Percentiles rank a stretch among this genome's conserved stretches.
Conservation (phyloP, 1,284 basidiomycete species). For the Omphalotus olearius region DNA sequence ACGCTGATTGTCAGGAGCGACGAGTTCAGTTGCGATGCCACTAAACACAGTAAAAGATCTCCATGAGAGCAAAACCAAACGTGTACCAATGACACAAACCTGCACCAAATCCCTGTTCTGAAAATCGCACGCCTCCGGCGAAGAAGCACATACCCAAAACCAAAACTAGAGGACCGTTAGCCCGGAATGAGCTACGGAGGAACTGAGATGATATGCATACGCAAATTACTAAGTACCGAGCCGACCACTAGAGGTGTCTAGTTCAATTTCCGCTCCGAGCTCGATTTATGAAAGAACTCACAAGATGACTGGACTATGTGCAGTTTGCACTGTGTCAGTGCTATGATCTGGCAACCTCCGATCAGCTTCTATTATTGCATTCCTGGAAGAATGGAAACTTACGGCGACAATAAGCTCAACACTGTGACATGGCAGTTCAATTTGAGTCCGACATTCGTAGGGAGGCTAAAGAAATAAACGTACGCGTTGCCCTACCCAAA, state of each 20-base stretch:
- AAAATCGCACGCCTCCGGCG: slow-evolving; percentile 63
- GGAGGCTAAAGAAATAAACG: slow-evolving; percentile 25
- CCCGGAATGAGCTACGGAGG: background rate
- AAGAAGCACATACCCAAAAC: slow-evolving; percentile 84
- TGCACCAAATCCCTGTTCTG: slow-evolving; percentile 70
- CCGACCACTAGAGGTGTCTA: slow-evolving; percentile 56
- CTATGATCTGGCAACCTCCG: slow-evolving; percentile 60
- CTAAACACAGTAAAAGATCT: slow-evolving; percentile 28
- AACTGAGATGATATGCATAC: slow-evolving; percentile 32
- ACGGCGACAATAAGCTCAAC: slow-evolving; percentile 81
- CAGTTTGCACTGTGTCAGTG: slow-evolving; percentile 76
- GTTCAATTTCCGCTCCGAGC: background rate
- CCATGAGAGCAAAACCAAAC: slow-evolving; percentile 3
- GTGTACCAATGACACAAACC: slow-evolving; percentile 38
- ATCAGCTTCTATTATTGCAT: background rate
- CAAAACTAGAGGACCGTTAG: slow-evolving; percentile 44
- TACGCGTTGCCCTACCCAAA: slow-evolving; percentile 66
- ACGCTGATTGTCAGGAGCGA: slow-evolving; percentile 77
- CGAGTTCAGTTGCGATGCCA: slow-evolving; percentile 76
- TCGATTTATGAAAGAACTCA: slow-evolving; percentile 34
- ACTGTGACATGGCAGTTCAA: slow-evolving; percentile 29
- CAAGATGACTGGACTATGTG: slow-evolving; percentile 79
- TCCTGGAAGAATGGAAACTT: slow-evolving; percentile 24
- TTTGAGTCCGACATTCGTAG: background rate
- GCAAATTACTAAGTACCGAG: slow-evolving; percentile 74